These are phyloP conservation scores for Heliocybe sulcata DNA, from an alignment of 1,284 basidiomycete genomes.

Conservation along the genomic window DNA sequence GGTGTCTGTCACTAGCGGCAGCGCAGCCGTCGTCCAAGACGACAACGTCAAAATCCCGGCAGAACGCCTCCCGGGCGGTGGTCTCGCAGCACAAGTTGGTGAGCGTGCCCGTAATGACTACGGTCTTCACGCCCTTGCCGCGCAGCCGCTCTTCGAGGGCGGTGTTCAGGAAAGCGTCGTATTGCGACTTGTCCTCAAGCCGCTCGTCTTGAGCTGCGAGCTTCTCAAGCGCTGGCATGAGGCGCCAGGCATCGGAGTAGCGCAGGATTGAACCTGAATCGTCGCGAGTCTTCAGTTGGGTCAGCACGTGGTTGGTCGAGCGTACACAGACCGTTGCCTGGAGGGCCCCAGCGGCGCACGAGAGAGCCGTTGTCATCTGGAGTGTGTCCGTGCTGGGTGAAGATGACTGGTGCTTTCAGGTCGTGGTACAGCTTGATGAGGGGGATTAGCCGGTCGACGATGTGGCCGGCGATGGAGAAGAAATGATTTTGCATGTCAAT, in stretches of 20 bases:
- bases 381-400: not conserved
- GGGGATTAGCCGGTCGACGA: not conserved
- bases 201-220: not conserved
- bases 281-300: no score
- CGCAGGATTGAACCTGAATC: not conserved
- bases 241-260: not conserved
- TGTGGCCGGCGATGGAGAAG: not conserved
- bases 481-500: not conserved
- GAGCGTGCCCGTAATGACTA: not conserved
- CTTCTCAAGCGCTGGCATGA: not conserved
- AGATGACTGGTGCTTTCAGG: not conserved
- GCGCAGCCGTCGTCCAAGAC: not conserved
- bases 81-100: not conserved
- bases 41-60: not conserved
- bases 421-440: not conserved
- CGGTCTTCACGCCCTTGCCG: not conserved
- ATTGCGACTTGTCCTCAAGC: not conserved
- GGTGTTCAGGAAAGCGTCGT: not conserved
- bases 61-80: not conserved
- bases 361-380: not conserved
- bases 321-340: not conserved
- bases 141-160: not conserved
- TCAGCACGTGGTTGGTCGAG: no score
- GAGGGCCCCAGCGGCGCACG: not conserved
- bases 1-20: not conserved